phyloP scores from a whole-genome alignment of 345 rosid species.

The Ricinus communis region DNA sequence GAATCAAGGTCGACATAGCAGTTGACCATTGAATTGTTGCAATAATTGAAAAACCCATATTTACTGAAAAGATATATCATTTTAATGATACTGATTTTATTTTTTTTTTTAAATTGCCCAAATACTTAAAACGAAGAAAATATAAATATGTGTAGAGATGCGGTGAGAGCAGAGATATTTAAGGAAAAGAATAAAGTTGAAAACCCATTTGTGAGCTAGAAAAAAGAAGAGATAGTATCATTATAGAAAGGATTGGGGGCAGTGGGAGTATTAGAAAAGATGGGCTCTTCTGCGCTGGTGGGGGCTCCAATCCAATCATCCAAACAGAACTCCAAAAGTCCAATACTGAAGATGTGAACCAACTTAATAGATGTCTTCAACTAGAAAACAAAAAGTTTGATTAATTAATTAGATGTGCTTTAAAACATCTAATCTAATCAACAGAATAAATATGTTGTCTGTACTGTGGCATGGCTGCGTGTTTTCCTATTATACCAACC shows the following conservation, averaged over 20 bases:
- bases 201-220: neutral
- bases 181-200: neutral
- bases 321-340: neutral
- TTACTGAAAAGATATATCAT: too few relatives aligned
- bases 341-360: neutral
- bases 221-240: too few relatives aligned
- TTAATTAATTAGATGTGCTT: neutral
- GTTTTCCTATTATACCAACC: neutral
- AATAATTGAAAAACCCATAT: too few relatives aligned
- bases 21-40: too few relatives aligned
- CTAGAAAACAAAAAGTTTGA: neutral
- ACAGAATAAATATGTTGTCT: constrained; percentile 3
- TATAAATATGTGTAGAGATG: too few relatives aligned
- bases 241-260: neutral
- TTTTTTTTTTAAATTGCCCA: too few relatives aligned
- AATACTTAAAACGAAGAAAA: too few relatives aligned
- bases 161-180: too few relatives aligned
- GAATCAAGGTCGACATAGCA: too few relatives aligned
- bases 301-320: neutral
- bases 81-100: too few relatives aligned
- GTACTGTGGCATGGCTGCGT: neutral
- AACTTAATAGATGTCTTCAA: neutral
- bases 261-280: neutral
- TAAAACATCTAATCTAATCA: neutral
- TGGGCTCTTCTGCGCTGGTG: neutral